These are phyloP conservation scores for Ambrosia hybrid DNA, from an alignment of 140 eudicot species.

Conservation along the genomic window DNA sequence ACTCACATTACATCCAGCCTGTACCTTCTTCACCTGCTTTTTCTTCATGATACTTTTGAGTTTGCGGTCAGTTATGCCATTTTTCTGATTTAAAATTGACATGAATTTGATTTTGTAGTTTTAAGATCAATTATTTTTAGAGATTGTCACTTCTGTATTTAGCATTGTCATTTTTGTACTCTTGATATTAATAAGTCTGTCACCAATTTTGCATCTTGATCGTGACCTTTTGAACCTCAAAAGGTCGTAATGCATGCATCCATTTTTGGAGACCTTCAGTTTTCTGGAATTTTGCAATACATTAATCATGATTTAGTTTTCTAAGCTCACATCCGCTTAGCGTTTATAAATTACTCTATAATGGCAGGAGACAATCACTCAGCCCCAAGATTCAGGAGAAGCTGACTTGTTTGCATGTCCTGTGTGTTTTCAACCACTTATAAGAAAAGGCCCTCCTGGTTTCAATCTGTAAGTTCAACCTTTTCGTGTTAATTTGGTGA, in stretches of 20 bases:
- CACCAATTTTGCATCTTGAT: neutral
- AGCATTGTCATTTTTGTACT: neutral
- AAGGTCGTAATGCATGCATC: neutral
- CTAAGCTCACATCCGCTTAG: neutral
- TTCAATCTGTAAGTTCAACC: constrained; percentile 84
- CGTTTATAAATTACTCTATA: neutral
- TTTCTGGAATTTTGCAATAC: neutral
- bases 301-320: neutral
- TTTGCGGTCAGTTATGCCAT: too few relatives aligned
- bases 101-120: neutral
- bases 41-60: neutral
- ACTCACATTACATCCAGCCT: neutral
- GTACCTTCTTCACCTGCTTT: neutral
- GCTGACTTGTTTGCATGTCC: constrained; percentile 81
- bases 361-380: constrained; percentile 54
- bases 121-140: neutral
- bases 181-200: neutral
- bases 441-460: constrained; percentile 92
- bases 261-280: neutral
- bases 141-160: neutral
- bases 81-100: too few relatives aligned
- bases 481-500: constrained; percentile 5
- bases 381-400: constrained; percentile 36
- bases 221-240: neutral
- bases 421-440: constrained; percentile 84